These are phyloP conservation scores for Globisporangium megalacanthum DNA, from an alignment of 352 stramenopile species.

Conservation along the genomic window DNA sequence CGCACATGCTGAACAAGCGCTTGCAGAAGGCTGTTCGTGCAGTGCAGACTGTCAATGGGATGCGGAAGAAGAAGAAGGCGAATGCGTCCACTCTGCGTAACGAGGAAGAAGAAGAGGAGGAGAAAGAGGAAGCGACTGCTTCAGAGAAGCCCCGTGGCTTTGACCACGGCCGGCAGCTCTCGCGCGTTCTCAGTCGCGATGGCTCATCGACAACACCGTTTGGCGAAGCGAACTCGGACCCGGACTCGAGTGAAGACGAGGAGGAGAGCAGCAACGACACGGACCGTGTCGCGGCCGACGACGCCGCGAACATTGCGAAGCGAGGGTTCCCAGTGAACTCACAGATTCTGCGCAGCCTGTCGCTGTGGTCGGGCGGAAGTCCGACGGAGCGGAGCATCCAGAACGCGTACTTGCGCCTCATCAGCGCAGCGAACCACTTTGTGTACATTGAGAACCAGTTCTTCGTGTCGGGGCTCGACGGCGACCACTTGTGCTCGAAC, in stretches of 20 bases:
- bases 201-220: slow-evolving; percentile 16
- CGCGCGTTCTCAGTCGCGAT: slow-evolving; percentile 12
- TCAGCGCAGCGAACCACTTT: slow-evolving; percentile 80
- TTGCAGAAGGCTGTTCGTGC: slow-evolving; percentile 66
- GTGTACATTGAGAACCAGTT: slow-evolving; percentile 94
- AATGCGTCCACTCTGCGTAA: slow-evolving; percentile 4
- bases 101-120: slow-evolving; percentile 13
- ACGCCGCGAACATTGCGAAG: slow-evolving; percentile 15
- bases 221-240: slow-evolving; percentile 4
- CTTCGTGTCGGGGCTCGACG: slow-evolving; percentile 83
- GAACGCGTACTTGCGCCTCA: slow-evolving; percentile 87
- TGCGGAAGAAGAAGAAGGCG: slow-evolving; percentile 17
- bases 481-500: slow-evolving; percentile 74
- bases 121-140: neutral
- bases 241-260: slow-evolving; percentile 2
- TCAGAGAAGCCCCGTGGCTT: slow-evolving; percentile 23
- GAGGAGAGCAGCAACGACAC: slow-evolving; percentile 1
- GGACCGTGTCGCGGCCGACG: slow-evolving; percentile 22
- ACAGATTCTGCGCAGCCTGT: slow-evolving; percentile 79
- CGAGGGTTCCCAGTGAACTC: slow-evolving; percentile 41
- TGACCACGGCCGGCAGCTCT: slow-evolving; percentile 35
- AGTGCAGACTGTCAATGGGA: slow-evolving; percentile 38
- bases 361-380: slow-evolving; percentile 71
- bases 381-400: slow-evolving; percentile 87
- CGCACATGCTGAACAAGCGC: slow-evolving; percentile 35